Percentiles rank a stretch among this genome's conserved stretches.
These are phyloP conservation scores for Pochonia chlamydosporia DNA, from an alignment of 2,329 filamentous ascomycete genomes.

Conservation along the genomic window DNA sequence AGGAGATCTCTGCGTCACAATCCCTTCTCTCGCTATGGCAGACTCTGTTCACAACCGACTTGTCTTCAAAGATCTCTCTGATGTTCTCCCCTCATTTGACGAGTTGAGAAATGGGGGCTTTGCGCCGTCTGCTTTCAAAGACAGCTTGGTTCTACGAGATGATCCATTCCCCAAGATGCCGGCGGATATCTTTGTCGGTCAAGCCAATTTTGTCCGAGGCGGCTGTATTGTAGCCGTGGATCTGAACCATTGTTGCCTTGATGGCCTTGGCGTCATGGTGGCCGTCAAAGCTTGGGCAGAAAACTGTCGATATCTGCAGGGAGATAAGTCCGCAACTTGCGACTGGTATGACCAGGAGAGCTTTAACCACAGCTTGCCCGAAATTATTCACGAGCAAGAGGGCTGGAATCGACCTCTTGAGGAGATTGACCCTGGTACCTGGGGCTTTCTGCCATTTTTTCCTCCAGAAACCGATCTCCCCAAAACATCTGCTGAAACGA, in stretches of 20 bases:
- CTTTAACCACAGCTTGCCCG: slow-evolving; percentile 21
- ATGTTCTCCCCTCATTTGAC: slow-evolving; percentile 18
- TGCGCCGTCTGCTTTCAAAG: slow-evolving; percentile 19
- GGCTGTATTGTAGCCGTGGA: slow-evolving; percentile 22
- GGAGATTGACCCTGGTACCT: slow-evolving; percentile 19
- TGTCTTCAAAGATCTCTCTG: slow-evolving; percentile 20
- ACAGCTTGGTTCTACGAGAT: slow-evolving; percentile 18
- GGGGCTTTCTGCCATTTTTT: slow-evolving; percentile 20
- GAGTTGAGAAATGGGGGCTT: slow-evolving; percentile 19
- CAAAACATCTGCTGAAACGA: background rate
- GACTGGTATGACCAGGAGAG: slow-evolving; percentile 23
- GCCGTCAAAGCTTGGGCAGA: slow-evolving; percentile 25
- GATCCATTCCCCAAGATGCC: slow-evolving; percentile 19
- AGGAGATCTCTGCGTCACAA: slow-evolving; percentile 16
- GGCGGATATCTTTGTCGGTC: slow-evolving; percentile 21
- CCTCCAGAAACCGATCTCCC: slow-evolving; percentile 6
- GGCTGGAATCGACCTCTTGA: slow-evolving; percentile 14
- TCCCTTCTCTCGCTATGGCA: slow-evolving; percentile 12
- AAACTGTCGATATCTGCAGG: slow-evolving; percentile 21
- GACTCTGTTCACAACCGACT: slow-evolving; percentile 10
- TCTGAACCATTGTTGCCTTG: slow-evolving; percentile 20
- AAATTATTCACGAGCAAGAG: slow-evolving; percentile 21
- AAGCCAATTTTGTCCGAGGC: slow-evolving; percentile 25
- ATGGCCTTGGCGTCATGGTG: slow-evolving; percentile 22
- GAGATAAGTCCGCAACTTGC: slow-evolving; percentile 17